phyloP scores from a whole-genome alignment of 768 basidiomycete genomes.

The Rhodotorula paludigena region DNA sequence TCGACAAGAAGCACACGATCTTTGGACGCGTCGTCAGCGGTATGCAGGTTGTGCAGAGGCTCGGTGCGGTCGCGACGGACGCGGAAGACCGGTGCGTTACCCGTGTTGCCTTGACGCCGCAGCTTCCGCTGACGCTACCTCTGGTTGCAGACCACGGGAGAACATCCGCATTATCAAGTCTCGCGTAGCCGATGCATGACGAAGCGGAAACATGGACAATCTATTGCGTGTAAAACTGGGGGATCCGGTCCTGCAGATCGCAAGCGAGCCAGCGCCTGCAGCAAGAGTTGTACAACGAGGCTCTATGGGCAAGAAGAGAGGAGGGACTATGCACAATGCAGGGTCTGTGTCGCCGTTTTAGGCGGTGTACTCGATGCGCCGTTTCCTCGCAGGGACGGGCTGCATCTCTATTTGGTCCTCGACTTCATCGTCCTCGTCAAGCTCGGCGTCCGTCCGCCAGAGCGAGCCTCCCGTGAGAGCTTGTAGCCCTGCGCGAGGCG shows the following conservation, averaged over 20 bases:
- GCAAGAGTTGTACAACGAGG: neutral
- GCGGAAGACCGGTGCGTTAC: constrained; percentile 70
- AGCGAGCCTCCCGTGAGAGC: too few relatives aligned
- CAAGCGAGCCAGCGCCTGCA: neutral
- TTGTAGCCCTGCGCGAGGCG: neutral
- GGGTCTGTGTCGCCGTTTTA: neutral
- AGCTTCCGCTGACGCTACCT: neutral
- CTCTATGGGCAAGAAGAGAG: neutral
- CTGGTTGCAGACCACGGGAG: constrained; percentile 56
- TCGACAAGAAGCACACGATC: constrained; percentile 50
- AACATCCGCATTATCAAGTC: constrained; percentile 88
- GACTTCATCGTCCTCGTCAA: neutral
- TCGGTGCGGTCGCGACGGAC: constrained; percentile 87
- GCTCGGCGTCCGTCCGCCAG: neutral
- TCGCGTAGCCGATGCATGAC: constrained; percentile 46
- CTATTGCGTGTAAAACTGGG: too few relatives aligned
- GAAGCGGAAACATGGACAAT: too few relatives aligned
- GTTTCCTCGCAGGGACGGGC: too few relatives aligned
- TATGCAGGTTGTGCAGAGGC: constrained; percentile 83
- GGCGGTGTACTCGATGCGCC: neutral
- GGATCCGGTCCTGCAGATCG: too few relatives aligned
- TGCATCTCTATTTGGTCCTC: neutral
- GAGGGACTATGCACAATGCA: too few relatives aligned
- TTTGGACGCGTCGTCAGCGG: constrained; percentile 79
- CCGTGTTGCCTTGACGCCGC: too few relatives aligned